These are phyloP conservation scores for Kodamaea sp. DNA, from an alignment of 1,139 yeast genomes.

Conservation along the genomic window DNA sequence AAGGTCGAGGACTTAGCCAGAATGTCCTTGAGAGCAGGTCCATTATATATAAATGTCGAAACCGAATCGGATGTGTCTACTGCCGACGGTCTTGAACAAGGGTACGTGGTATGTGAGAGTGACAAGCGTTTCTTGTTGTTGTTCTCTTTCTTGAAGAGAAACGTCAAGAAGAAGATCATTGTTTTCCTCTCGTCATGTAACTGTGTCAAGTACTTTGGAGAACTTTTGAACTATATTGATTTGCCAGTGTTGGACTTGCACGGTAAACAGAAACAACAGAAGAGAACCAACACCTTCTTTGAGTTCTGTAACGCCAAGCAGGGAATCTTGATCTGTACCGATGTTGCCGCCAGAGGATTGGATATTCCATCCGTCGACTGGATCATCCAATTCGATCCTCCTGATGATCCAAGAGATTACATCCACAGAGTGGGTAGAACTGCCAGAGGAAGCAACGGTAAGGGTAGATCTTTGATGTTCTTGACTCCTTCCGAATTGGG, in stretches of 20 bases:
- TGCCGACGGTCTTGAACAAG: constrained; percentile 96
- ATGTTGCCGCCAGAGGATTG: constrained; percentile 33
- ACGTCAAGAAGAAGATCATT: constrained; percentile 85
- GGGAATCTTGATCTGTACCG: constrained; percentile 31
- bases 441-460: constrained; percentile 73
- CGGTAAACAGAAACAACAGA: constrained; percentile 98
- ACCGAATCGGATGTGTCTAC: constrained; percentile 82
- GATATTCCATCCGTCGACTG: constrained; percentile 33
- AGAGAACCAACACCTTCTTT: constrained; percentile 94
- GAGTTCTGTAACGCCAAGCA: constrained; percentile 97
- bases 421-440: constrained; percentile 34
- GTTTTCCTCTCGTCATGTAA: constrained; percentile 96
- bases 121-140: constrained; percentile 88
- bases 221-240: constrained; percentile 90
- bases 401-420: constrained; percentile 88
- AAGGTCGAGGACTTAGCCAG: constrained; percentile 98
- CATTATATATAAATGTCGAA: constrained; percentile 92
- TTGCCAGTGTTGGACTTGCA: constrained; percentile 94
- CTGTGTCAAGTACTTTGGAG: constrained; percentile 95
- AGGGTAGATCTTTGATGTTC: constrained; percentile 94
- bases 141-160: constrained; percentile 90
- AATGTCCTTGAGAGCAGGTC: constrained; percentile 92
- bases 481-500: constrained; percentile 93
- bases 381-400: constrained; percentile 42
- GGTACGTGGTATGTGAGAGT: constrained; percentile 95